Conservation (phyloP, 805 yeast genomes). For the Yamadazyma takamatsuzukensis region DNA sequence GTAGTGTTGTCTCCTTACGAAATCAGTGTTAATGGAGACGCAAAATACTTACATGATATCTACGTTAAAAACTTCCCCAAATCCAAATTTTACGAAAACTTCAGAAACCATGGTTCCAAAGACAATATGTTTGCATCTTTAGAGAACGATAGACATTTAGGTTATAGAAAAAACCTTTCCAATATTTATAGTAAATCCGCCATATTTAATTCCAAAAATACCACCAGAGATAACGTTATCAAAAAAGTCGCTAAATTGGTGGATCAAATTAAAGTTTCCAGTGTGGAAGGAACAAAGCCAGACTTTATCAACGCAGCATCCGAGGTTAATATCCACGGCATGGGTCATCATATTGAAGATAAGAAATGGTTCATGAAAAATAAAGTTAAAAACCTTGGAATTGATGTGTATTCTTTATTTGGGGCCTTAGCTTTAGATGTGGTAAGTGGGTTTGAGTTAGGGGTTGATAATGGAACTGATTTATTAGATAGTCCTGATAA, state of each 20-base stretch:
- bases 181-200: conserved; percentile 33
- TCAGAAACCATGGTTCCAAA: conserved; percentile 50
- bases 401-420: conserved; percentile 60
- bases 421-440: conserved; percentile 73
- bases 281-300: conserved; percentile 29
- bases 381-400: conserved; percentile 30
- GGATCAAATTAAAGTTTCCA: conserved; percentile 20
- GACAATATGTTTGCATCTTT: conserved; percentile 58
- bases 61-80: conserved; percentile 57
- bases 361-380: conserved; percentile 28
- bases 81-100: conserved; percentile 55
- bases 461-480: conserved; percentile 44
- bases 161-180: conserved; percentile 29
- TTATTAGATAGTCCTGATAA: conserved; percentile 38
- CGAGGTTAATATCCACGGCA: conserved; percentile 30
- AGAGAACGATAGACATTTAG: conserved; percentile 45
- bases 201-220: conserved; percentile 26
- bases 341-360: conserved; percentile 22
- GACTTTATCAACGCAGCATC: conserved; percentile 32
- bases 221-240: conserved; percentile 21
- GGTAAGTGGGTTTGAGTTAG: conserved; percentile 58
- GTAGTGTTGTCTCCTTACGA: conserved; percentile 61
- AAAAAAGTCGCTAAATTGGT: conserved; percentile 26
- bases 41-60: conserved; percentile 48
- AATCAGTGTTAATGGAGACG: conserved; percentile 52